Percentiles rank a stretch among this genome's conserved stretches.
Evolutionary conservation across 73 alveolate species (phyloP).

Genomic region (Paramecium tetraurelia): DNA sequence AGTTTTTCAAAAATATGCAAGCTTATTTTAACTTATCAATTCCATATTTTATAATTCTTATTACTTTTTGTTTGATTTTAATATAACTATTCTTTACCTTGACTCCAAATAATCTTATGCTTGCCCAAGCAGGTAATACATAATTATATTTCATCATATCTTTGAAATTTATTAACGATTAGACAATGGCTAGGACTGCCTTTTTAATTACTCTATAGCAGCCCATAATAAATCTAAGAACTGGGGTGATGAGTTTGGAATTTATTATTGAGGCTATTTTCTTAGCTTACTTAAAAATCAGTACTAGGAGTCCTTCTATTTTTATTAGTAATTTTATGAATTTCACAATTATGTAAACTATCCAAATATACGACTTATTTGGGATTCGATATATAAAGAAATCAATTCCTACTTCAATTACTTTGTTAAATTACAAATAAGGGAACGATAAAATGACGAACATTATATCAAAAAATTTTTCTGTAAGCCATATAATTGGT

Average conservation of each 20-base stretch:
- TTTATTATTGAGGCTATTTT: neutral
- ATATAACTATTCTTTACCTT: neutral
- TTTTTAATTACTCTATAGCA: neutral
- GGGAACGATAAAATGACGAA: neutral
- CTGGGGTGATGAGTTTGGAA: neutral
- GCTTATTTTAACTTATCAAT: neutral
- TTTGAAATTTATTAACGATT: neutral
- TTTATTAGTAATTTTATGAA: neutral
- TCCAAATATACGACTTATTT: neutral
- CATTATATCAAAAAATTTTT: neutral
- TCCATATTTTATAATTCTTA: neutral
- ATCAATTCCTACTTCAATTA: neutral
- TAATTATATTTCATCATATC: neutral
- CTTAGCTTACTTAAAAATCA: neutral
- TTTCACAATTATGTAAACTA: neutral
- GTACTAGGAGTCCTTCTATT: neutral
- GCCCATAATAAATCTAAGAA: neutral
- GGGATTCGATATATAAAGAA: neutral
- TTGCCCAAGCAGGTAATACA: conserved; percentile 4
- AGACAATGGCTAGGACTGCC: neutral
- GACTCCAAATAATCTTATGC: neutral
- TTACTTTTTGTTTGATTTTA: neutral
- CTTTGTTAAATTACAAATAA: neutral
- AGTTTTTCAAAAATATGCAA: neutral
- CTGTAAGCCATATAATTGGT: neutral